Evolutionary conservation across 2,329 filamentous ascomycete genomes (phyloP).

Genomic region (Teratosphaeriaceae sp.): DNA sequence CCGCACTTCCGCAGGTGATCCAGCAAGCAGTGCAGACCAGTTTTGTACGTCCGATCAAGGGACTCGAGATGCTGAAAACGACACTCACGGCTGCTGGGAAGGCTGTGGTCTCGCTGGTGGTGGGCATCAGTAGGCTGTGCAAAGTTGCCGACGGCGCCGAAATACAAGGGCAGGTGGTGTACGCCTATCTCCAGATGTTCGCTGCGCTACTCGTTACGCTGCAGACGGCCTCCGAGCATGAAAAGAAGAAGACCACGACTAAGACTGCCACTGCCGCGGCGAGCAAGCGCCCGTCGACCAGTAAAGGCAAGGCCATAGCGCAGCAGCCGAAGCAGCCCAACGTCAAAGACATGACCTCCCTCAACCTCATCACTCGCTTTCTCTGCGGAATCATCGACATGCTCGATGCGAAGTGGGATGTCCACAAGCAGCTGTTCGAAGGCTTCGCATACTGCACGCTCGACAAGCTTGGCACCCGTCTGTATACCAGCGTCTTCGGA

Average conservation of each 20-base stretch:
- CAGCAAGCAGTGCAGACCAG: constrained; percentile 10
- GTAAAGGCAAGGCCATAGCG: constrained; percentile 14
- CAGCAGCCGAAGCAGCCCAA: constrained; percentile 10
- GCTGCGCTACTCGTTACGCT: constrained; percentile 28
- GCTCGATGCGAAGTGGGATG: constrained; percentile 29
- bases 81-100: constrained; percentile 18
- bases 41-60: constrained; percentile 1
- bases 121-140: constrained; percentile 17
- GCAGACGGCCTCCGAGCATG: constrained; percentile 18
- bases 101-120: constrained; percentile 17
- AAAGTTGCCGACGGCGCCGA: constrained; percentile 8
- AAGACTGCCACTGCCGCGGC: neutral
- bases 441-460: constrained; percentile 37
- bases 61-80: constrained; percentile 9
- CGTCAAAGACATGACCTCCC: constrained; percentile 14
- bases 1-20: constrained; percentile 18
- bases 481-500: constrained; percentile 36
- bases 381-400: constrained; percentile 30
- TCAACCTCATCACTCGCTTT: constrained; percentile 27
- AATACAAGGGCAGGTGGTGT: constrained; percentile 19
- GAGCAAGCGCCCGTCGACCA: neutral
- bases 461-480: constrained; percentile 31
- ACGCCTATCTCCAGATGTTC: constrained; percentile 33
- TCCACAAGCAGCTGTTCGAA: constrained; percentile 38
- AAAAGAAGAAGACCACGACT: neutral